Evolutionary conservation across 2,329 filamentous ascomycete genomes (phyloP).

Genomic region (Arthrobotrys sphaeroides): DNA sequence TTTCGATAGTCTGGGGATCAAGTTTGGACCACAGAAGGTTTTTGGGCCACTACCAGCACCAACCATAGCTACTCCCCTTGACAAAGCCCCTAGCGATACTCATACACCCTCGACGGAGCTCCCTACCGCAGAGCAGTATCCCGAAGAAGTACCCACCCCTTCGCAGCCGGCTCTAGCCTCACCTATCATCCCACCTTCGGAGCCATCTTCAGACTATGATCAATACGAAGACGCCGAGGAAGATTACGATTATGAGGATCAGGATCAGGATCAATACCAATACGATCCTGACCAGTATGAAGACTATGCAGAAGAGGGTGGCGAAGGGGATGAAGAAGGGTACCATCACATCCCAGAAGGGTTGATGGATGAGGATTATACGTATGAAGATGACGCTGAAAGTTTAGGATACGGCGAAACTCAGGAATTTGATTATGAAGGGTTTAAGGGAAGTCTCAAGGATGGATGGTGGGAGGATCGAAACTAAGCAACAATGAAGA

Average conservation of each 20-base stretch:
- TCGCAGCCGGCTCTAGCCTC: not conserved
- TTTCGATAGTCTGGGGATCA: constrained; percentile 1
- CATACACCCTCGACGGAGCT: not conserved
- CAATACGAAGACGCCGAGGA: constrained; percentile 6
- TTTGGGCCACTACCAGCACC: not conserved
- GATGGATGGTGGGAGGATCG: constrained; percentile 2
- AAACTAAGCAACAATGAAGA: not conserved
- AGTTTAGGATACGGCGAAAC: not conserved
- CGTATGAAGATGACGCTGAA: constrained; percentile 27
- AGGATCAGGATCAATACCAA: constrained; percentile 21
- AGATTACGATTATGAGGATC: constrained; percentile 14
- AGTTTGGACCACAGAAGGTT: constrained; percentile 8
- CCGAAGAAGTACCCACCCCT: not conserved
- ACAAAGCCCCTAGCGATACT: not conserved
- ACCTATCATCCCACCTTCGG: not conserved
- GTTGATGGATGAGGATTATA: constrained; percentile 32
- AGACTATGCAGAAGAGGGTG: constrained; percentile 12
- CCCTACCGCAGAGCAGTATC: not conserved
- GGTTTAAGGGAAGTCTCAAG: constrained; percentile 23
- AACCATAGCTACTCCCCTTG: not conserved
- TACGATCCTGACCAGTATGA: constrained; percentile 29
- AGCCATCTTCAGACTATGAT: not conserved
- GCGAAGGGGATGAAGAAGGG: not conserved
- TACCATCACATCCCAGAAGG: constrained; percentile 32
- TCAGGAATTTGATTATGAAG: constrained; percentile 46